A percentile compares a stretch with the other conserved stretches of the same genome.
phyloP scores from a whole-genome alignment of 169 alveolate genomes.

The Plasmodium cynomolgi region DNA sequence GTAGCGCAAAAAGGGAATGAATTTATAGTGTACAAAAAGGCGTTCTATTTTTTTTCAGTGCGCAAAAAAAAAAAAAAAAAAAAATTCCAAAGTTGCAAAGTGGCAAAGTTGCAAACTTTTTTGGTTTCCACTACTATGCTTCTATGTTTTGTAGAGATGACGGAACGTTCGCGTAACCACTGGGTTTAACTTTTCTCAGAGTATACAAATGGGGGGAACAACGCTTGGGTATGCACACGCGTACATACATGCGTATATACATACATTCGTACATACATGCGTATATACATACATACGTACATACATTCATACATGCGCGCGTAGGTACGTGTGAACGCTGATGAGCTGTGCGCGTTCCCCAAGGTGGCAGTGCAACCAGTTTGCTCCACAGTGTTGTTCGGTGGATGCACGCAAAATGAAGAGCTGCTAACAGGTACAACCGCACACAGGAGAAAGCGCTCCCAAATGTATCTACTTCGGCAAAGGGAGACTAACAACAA shows the following conservation, averaged over 20 bases:
- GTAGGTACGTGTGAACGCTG: background rate
- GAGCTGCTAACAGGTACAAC: background rate
- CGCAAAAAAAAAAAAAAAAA: background rate
- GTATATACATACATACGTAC: background rate
- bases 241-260: background rate
- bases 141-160: background rate
- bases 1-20: background rate
- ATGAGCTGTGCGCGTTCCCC: background rate
- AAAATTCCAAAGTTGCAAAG: background rate
- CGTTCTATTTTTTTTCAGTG: background rate
- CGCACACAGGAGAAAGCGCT: background rate
- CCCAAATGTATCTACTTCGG: background rate
- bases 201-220: background rate
- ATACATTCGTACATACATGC: background rate
- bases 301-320: too few relatives aligned
- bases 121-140: background rate
- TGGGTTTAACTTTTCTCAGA: background rate
- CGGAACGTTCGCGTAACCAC: background rate
- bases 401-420: background rate
- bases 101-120: background rate
- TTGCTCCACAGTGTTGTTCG: background rate
- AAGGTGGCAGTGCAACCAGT: background rate
- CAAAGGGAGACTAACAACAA: background rate
- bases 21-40: background rate
- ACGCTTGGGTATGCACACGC: background rate